Evolutionary conservation across 2,329 filamentous ascomycete species (phyloP).

Genomic region (Monilinia fructicola): DNA sequence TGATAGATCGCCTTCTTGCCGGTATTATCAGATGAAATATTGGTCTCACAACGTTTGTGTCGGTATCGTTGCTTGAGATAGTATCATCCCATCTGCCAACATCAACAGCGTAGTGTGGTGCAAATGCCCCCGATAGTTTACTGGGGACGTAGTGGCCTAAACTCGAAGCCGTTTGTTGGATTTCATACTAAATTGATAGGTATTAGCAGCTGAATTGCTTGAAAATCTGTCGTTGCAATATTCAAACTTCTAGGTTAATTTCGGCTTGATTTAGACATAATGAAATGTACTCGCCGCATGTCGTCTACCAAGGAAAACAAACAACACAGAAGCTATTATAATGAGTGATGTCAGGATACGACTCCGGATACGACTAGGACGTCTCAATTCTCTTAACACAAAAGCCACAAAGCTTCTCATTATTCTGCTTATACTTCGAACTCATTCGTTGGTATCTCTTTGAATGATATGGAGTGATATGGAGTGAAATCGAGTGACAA

Average conservation of each 20-base stretch:
- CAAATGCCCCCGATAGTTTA: slow-evolving; percentile 25
- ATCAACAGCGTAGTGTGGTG: slow-evolving; percentile 20
- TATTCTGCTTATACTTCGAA: neutral
- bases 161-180: slow-evolving; percentile 25
- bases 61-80: slow-evolving; percentile 18
- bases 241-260: neutral
- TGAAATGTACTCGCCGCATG: slow-evolving; percentile 20
- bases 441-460: neutral
- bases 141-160: slow-evolving; percentile 27
- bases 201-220: neutral
- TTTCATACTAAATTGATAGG: slow-evolving; percentile 23
- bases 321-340: slow-evolving; percentile 24
- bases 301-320: slow-evolving; percentile 23
- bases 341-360: slow-evolving; percentile 25
- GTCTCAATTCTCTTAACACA: slow-evolving; percentile 27
- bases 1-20: slow-evolving; percentile 44
- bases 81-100: slow-evolving; percentile 27
- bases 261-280: neutral
- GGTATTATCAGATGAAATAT: slow-evolving; percentile 57
- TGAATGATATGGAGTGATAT: neutral
- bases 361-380: slow-evolving; percentile 30
- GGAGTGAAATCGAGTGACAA: too few relatives aligned
- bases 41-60: slow-evolving; percentile 26
- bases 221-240: neutral
- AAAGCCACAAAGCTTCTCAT: slow-evolving; percentile 26